Conservation (phyloP, 306 rosid genomes). For the Trifolium pratense region DNA sequence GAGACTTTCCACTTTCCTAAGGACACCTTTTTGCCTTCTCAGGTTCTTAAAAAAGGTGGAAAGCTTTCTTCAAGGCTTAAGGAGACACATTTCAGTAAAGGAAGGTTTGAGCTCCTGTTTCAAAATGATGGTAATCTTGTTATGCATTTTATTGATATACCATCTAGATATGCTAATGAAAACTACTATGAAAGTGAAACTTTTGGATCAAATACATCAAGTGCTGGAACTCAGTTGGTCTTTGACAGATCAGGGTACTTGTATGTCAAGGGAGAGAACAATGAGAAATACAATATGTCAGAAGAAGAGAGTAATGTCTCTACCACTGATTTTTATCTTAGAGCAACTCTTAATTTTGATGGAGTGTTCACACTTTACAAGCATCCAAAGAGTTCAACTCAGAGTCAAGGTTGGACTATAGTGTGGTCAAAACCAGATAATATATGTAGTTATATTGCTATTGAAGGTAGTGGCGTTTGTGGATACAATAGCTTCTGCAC, state of each 20-base stretch:
- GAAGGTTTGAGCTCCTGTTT: constrained; percentile 50
- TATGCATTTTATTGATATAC: constrained; percentile 45
- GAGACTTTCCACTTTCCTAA: constrained; percentile 50
- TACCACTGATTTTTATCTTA: constrained; percentile 29
- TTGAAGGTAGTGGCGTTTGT: constrained; percentile 10
- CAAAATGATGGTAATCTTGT: constrained; percentile 48
- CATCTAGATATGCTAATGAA: constrained; percentile 28
- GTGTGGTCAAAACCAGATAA: constrained; percentile 40
- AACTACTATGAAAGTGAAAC: constrained; percentile 39
- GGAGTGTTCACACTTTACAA: constrained; percentile 47
- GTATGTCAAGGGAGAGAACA: constrained; percentile 37
- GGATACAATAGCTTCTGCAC: constrained; percentile 49
- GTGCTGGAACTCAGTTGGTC: constrained; percentile 46
- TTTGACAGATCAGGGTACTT: constrained; percentile 46
- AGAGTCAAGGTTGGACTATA: constrained; percentile 24
- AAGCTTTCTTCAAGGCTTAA: constrained; percentile 46
- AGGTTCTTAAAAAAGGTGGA: constrained; percentile 35
- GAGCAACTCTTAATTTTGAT: constrained; percentile 55
- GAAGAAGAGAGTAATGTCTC: not conserved
- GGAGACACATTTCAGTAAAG: constrained; percentile 43
- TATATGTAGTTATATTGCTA: not conserved
- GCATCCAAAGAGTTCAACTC: constrained; percentile 36
- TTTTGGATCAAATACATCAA: constrained; percentile 6
- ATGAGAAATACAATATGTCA: not conserved
- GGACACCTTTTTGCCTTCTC: constrained; percentile 59